Conservation (phyloP, 2,329 filamentous ascomycete genomes). For the Salinomyces thailandicus region DNA sequence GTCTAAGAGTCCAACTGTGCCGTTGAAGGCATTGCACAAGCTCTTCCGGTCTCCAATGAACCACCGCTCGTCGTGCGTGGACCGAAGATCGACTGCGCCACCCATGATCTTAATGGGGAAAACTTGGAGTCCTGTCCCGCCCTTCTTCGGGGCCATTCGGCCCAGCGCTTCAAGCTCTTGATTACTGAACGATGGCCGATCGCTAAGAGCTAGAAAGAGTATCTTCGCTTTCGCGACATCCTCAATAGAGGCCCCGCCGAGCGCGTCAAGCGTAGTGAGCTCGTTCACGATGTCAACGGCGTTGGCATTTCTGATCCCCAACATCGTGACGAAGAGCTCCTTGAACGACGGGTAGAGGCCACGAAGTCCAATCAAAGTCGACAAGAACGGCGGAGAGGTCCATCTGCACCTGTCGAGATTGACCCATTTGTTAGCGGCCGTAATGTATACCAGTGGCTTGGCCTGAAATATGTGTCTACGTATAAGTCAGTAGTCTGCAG, state of each 20-base stretch:
- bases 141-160: no score
- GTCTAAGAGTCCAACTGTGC: conserved; percentile 1
- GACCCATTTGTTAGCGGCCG: neutral
- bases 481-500: no score
- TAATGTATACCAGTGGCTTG: neutral
- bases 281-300: neutral
- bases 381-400: neutral
- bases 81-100: neutral
- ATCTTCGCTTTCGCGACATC: neutral
- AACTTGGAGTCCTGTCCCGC: no score
- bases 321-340: neutral
- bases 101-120: no score
- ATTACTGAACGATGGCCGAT: neutral
- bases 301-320: neutral
- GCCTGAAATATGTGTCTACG: no score
- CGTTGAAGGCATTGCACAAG: neutral
- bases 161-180: no score
- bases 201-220: neutral
- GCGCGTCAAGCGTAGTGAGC: no score
- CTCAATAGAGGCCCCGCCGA: neutral
- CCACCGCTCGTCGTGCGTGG: neutral
- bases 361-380: neutral
- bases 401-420: neutral
- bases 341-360: neutral
- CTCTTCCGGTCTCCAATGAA: neutral